Evolutionary conservation across 176 grass and related monocot genomes (phyloP).

Genomic region (Musa beccarii): DNA sequence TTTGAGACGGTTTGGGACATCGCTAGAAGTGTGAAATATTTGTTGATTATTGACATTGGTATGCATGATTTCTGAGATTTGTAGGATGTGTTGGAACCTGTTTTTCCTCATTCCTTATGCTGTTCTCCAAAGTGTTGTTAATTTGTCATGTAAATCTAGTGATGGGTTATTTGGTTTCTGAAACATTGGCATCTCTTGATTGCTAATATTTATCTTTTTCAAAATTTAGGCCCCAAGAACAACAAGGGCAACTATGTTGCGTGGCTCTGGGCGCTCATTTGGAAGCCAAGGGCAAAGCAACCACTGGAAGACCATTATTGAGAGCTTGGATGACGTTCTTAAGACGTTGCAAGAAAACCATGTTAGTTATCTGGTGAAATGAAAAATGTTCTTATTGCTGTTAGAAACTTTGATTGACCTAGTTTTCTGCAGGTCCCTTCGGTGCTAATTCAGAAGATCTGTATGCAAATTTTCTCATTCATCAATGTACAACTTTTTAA

Average conservation of each 20-base stretch:
- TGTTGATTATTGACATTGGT: no score
- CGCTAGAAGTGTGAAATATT: no score
- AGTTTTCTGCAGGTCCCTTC: slow-evolving; percentile 12
- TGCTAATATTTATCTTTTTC: slow-evolving; percentile 9
- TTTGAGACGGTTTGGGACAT: no score
- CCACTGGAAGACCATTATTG: slow-evolving; percentile 92
- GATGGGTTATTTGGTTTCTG: not conserved
- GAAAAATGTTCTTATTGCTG: not conserved
- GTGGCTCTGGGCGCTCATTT: slow-evolving; percentile 60
- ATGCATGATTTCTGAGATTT: no score
- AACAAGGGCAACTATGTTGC: slow-evolving; percentile 59
- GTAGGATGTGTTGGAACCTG: no score
- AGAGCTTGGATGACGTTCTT: slow-evolving; percentile 57
- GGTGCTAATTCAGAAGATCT: slow-evolving; percentile 28
- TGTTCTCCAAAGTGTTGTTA: not conserved
- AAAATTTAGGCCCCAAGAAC: slow-evolving; percentile 71
- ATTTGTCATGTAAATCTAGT: not conserved
- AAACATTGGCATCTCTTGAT: slow-evolving; percentile 4
- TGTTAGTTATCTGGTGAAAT: slow-evolving; percentile 27
- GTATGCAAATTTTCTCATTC: slow-evolving; percentile 59
- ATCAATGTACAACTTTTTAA: slow-evolving; percentile 77
- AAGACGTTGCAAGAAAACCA: slow-evolving; percentile 77
- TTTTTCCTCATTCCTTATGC: no score
- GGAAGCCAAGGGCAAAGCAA: slow-evolving; percentile 65
- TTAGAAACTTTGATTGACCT: not conserved